Conservation (phyloP, 768 basidiomycete species). For the Panus rudis region DNA sequence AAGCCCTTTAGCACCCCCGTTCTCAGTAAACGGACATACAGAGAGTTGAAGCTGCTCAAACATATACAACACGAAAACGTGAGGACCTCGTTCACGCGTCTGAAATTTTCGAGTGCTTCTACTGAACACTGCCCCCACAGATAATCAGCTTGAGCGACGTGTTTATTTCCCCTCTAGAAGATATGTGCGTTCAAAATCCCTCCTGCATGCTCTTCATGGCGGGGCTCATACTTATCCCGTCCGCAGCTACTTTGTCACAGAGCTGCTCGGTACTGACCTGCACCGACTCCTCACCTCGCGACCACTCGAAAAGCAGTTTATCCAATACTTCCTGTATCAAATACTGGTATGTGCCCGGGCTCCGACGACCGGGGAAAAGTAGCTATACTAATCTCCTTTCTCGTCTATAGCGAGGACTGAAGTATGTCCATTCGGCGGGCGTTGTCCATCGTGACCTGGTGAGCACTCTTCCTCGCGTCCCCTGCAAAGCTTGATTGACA, state of each 20-base stretch:
- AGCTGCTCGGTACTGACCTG: constrained; percentile 95
- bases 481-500: constrained; percentile 5
- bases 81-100: constrained; percentile 22
- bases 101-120: constrained; percentile 2
- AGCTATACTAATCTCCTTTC: constrained; percentile 1
- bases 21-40: constrained; percentile 94
- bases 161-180: constrained; percentile 99
- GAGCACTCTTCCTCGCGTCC: constrained; percentile 21
- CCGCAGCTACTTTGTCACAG: constrained; percentile 94
- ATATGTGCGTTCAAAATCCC: constrained; percentile 62
- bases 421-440: constrained; percentile 99
- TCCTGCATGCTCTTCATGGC: constrained; percentile 5
- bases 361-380: not conserved
- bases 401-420: constrained; percentile 74
- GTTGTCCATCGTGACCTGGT: constrained; percentile 97
- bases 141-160: constrained; percentile 99
- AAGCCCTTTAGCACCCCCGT: constrained; percentile 99
- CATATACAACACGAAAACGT: constrained; percentile 99
- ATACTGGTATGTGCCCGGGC: constrained; percentile 62
- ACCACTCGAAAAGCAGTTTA: constrained; percentile 98
- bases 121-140: constrained; percentile 32
- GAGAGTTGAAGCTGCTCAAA: constrained; percentile 96
- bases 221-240: not conserved
- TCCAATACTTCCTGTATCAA: constrained; percentile 99
- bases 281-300: constrained; percentile 95